A percentile compares a stretch with the other conserved stretches of the same genome.
Conservation (phyloP, 2,329 filamentous ascomycete species). For the Fusarium tricinctum region DNA sequence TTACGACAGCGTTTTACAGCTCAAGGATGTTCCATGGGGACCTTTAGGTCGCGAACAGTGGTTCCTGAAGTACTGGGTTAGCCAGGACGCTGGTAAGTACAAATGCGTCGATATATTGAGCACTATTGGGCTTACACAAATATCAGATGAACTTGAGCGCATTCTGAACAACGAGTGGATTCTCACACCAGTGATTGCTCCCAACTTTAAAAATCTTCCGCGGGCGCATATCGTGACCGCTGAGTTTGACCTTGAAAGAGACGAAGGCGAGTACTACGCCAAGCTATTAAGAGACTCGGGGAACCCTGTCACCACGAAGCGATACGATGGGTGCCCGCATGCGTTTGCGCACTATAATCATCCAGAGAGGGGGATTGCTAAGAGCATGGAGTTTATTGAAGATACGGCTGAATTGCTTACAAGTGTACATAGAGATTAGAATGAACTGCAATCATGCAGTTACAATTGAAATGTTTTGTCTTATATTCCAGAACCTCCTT, state of each 20-base stretch:
- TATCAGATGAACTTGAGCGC: not conserved
- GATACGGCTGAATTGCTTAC: not conserved
- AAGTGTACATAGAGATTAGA: not conserved
- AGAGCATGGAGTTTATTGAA: constrained; percentile 1
- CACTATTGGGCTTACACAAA: accelerated
- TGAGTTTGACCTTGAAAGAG: constrained; percentile 9
- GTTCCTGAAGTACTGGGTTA: constrained; percentile 5
- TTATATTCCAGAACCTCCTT: too few species aligned
- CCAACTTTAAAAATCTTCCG: not conserved
- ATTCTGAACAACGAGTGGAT: not conserved
- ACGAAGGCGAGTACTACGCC: constrained; percentile 3
- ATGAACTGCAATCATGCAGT: too few species aligned
- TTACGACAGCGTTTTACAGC: not conserved
- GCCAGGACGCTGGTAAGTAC: not conserved
- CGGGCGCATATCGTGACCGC: not conserved
- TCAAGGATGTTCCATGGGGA: not conserved
- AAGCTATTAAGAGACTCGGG: not conserved
- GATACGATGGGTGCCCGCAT: not conserved
- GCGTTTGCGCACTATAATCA: constrained; percentile 9
- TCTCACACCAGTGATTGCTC: constrained; percentile 2
- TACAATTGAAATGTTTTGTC: too few species aligned
- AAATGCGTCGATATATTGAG: accelerated
- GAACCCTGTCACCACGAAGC: not conserved
- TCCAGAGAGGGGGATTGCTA: not conserved
- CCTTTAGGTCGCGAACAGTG: not conserved